A percentile compares a stretch with the other conserved stretches of the same genome.
phyloP scores from a whole-genome alignment of 164 flowering plant genomes.

The Kingdonia uniflora region DNA sequence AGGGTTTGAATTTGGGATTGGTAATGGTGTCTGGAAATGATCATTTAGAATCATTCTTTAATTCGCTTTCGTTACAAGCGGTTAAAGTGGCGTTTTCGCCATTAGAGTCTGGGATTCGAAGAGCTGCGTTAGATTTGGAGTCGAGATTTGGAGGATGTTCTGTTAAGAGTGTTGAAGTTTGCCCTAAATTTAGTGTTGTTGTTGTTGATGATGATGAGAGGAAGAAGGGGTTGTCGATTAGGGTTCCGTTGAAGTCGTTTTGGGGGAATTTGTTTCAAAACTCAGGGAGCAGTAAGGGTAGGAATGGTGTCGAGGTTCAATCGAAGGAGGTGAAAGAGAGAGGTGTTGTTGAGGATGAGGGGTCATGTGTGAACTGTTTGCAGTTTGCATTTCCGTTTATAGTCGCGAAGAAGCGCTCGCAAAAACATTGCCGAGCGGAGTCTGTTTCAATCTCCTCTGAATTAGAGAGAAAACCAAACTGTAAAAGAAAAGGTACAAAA shows the following conservation, averaged over 20 bases:
- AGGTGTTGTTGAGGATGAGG: conserved; percentile 26
- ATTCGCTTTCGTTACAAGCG: conserved; percentile 50
- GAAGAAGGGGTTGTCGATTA: conserved; percentile 37
- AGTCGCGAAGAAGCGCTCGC: conserved; percentile 38
- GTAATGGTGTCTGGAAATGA: conserved; percentile 53
- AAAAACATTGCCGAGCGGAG: conserved; percentile 22
- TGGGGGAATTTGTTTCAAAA: conserved; percentile 36
- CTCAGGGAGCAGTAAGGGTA: conserved; percentile 17
- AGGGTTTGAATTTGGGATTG: conserved; percentile 2
- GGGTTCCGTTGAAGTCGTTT: conserved; percentile 41
- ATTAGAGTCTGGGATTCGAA: conserved; percentile 52
- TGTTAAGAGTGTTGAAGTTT: conserved; percentile 9
- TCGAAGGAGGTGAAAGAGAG: conserved; percentile 28
- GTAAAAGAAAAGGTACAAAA: conserved; percentile 6
- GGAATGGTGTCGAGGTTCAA: conserved; percentile 8
- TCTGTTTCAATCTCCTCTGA: conserved; percentile 11
- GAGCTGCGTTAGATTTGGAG: conserved; percentile 65
- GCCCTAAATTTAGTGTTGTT: conserved; percentile 10
- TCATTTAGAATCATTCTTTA: conserved; percentile 61
- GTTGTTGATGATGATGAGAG: conserved; percentile 33
- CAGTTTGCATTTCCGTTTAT: conserved; percentile 60
- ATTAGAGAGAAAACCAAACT: conserved; percentile 15
- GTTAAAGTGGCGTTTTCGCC: conserved; percentile 60
- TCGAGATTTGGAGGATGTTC: conserved; percentile 26
- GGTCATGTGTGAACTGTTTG: conserved; percentile 56